Conservation (phyloP, 2,329 filamentous ascomycete genomes). For the Penicillium sp. region DNA sequence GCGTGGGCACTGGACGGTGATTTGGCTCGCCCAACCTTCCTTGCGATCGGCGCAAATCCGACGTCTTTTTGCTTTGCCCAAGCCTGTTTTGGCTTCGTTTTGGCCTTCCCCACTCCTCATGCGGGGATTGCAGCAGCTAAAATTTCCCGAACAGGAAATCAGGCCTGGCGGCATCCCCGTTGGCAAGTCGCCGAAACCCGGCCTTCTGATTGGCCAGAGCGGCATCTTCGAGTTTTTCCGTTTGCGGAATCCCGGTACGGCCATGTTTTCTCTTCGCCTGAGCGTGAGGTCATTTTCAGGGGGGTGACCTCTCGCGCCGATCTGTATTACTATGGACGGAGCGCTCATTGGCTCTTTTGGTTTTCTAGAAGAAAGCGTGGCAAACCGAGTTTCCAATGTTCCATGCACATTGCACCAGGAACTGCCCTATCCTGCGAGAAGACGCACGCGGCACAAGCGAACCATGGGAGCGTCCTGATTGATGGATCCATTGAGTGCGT, state of each 20-base stretch:
- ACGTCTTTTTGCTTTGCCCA: too few species aligned
- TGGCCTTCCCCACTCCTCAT: neutral
- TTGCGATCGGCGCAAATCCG: slow-evolving; percentile 5
- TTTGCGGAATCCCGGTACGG: too few species aligned
- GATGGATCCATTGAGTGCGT: too few species aligned
- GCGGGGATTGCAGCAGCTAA: slow-evolving; percentile 1
- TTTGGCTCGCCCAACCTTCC: slow-evolving; percentile 4
- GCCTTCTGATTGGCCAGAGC: neutral
- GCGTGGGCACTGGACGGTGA: too few species aligned
- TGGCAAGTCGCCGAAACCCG: neutral
- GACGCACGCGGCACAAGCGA: neutral
- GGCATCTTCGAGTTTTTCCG: neutral
- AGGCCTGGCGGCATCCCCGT: neutral
- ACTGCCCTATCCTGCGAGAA: too few species aligned
- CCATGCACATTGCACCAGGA: too few species aligned
- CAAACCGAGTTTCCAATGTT: too few species aligned
- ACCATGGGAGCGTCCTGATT: neutral
- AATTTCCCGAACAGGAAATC: slow-evolving; percentile 2
- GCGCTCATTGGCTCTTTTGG: too few species aligned
- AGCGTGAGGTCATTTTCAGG: neutral
- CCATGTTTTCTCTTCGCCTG: too few species aligned
- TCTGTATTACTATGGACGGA: too few species aligned
- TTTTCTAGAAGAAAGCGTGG: neutral
- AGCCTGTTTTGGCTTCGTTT: too few species aligned
- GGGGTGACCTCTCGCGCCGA: neutral